Conservation (phyloP, 441 rosid species). For the Croton setiger region DNA sequence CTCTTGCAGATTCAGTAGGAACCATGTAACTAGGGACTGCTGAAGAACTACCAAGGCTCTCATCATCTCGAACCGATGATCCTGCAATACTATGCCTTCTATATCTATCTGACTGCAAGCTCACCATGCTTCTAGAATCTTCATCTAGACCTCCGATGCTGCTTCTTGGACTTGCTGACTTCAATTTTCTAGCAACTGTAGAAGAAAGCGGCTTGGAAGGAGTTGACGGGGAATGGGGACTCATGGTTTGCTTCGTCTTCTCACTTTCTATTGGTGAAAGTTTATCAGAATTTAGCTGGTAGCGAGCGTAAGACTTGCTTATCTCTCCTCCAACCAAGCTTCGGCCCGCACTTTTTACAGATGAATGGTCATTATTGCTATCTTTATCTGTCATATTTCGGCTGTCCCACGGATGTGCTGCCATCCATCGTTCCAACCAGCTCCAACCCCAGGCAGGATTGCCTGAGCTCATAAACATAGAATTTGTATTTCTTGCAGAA, state of each 20-base stretch:
- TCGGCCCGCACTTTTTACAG: conserved; percentile 41
- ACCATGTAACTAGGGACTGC: conserved; percentile 75
- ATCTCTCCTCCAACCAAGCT: conserved; percentile 56
- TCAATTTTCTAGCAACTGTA: conserved; percentile 43
- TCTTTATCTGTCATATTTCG: conserved; percentile 49
- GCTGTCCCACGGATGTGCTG: conserved; percentile 82
- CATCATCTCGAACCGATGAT: conserved; percentile 58
- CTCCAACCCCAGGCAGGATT: conserved; percentile 98
- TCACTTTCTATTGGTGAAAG: conserved; percentile 47
- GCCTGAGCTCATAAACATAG: conserved; percentile 69
- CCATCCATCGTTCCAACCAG: conserved; percentile 96
- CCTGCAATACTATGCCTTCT: conserved; percentile 65
- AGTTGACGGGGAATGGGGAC: conserved; percentile 51
- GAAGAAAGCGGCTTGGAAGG: conserved; percentile 51
- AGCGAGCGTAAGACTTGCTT: conserved; percentile 58
- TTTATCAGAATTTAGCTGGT: conserved; percentile 62
- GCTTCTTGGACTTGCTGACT: conserved; percentile 51
- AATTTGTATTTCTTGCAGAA: conserved; percentile 38
- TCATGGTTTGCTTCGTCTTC: conserved; percentile 37
- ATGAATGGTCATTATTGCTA: conserved; percentile 38
- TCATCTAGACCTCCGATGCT: conserved; percentile 45
- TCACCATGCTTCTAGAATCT: conserved; percentile 56
- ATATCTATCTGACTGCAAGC: conserved; percentile 53
- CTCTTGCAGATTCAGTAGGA: conserved; percentile 70
- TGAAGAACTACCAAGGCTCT: conserved; percentile 65